Evolutionary conservation across 2,329 filamentous ascomycete genomes (phyloP), one percentile per base, ranked within the genome.

Genomic region (Ceratocystis cacaofunesta): DNA sequence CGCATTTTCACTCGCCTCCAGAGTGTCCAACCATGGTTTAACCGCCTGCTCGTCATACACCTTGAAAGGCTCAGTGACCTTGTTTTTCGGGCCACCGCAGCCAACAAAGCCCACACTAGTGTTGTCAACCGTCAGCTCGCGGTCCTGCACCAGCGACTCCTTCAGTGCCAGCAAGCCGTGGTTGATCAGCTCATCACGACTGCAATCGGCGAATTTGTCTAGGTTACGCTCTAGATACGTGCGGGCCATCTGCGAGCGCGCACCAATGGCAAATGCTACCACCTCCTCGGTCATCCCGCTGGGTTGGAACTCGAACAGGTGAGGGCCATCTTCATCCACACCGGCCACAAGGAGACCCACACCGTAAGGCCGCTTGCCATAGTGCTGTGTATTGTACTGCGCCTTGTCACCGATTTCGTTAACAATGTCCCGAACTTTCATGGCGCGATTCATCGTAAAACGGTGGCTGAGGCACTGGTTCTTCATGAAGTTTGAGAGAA

Each of bases 401-500:
- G 94, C 94, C 77, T 95, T 94, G 76, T 96, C 91, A 71, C 89
- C 92, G 74, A 99, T 96, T 77, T 92, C 88, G 70, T 86, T 83
- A 70, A 96, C 92, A 72, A 97, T 90, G 69, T 89, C 88, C 73
- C 90, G 87, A 74, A 97, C 81, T 41, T 91, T 90, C 75, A 99
- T 94, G 70, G 92, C 86, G 70, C 94, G 92, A 78, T 90, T 92
- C 80, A 96, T 97, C 66, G 91, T 96, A 72, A 99, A 87, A 76
- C 92, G 91, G 72, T 94, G 92, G 73, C 90, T 89, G 73, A 99
- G 90, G 69, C 90, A 95, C 79, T 97, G 94, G 79, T 96, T 91
- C 82, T 96, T 97, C 92, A 99, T 97, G 82, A 96, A 99, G 85
- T 99, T 99, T 82, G 92, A 96, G 72, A 99, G 91, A 72, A 99